Evolutionary conservation across 805 yeast genomes (phyloP), one percentile per base, ranked within the genome.

Genomic region (Suhomyces kilbournensis): DNA sequence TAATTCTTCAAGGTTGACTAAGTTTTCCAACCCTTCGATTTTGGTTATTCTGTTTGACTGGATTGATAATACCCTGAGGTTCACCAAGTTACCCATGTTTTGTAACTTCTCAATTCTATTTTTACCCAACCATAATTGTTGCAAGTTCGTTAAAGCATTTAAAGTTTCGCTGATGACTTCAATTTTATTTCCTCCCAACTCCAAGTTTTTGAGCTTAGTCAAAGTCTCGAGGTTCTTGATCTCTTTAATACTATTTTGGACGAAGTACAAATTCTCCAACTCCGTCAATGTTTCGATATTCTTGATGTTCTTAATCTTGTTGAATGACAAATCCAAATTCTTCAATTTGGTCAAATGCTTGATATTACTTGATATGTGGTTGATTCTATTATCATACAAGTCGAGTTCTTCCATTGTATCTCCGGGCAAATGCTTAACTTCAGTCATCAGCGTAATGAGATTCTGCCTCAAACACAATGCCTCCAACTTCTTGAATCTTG

Each of bases 81-180:
- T 86, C 47, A 67, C 64, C 53, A 94, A 75, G 7, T 74, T 72
- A 32, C 72, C 68, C 51, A 94, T 71, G 63, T 88, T 86, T 58
- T 88, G 79, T 39, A 94, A 69, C 62, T 72, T 79, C 1, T 79
- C 60, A 50, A 94, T 88, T 56, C 80, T 79, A 69, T 94, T 94
- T 64, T 91, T 90, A 45, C 98, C 99, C 42, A 94, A 75, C 99
- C 98, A 94, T 45, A 94, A 73, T 64, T 92, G 88, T 57, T 82
- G 81, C 44, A 94, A 70, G 47, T 77, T 80, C 0, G 69, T 71
- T 53, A 93, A 72, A 0, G 71, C 68, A 19, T 78, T 76, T 59
- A 92, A 65, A 40, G 82, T 81, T 56, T 83, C 86, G 28, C 73
- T 64, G 44, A 88, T 83, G 40, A 61, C 67, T 44, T 81, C 77